phyloP scores from a whole-genome alignment of 83 land plant species.

The Picea abies region DNA sequence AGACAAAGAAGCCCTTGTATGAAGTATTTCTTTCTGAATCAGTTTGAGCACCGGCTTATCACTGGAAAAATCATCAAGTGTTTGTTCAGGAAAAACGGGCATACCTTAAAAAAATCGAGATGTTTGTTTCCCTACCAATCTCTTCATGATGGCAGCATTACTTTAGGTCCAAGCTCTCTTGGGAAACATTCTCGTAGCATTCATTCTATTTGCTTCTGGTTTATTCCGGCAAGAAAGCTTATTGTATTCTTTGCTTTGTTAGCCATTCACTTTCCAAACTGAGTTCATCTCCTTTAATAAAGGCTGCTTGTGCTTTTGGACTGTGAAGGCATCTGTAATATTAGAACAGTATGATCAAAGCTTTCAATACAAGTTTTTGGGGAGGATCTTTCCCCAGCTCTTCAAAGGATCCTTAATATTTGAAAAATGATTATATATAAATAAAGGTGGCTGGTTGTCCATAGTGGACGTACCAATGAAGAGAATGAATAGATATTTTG shows the following conservation, averaged over 20 bases:
- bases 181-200: background rate
- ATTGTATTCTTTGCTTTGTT: background rate
- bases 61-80: background rate
- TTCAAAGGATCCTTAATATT: background rate
- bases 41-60: background rate
- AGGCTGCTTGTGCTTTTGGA: background rate
- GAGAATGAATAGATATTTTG: background rate
- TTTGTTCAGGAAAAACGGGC: constrained; percentile 1
- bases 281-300: constrained; percentile 1
- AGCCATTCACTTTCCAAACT: background rate
- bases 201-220: background rate
- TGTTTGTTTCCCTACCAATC: background rate
- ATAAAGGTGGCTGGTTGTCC: background rate
- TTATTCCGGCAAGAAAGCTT: background rate
- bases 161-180: background rate
- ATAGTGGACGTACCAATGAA: background rate
- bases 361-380: constrained; percentile 2
- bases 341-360: background rate
- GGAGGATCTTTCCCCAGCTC: background rate
- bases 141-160: constrained; percentile 1
- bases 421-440: background rate
- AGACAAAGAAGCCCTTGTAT: constrained; percentile 10
- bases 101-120: constrained; percentile 3
- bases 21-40: constrained; percentile 1
- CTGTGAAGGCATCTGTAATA: constrained; percentile 9